Conservation (phyloP, 2,329 filamentous ascomycete genomes). For the Fusarium haematococcum region DNA sequence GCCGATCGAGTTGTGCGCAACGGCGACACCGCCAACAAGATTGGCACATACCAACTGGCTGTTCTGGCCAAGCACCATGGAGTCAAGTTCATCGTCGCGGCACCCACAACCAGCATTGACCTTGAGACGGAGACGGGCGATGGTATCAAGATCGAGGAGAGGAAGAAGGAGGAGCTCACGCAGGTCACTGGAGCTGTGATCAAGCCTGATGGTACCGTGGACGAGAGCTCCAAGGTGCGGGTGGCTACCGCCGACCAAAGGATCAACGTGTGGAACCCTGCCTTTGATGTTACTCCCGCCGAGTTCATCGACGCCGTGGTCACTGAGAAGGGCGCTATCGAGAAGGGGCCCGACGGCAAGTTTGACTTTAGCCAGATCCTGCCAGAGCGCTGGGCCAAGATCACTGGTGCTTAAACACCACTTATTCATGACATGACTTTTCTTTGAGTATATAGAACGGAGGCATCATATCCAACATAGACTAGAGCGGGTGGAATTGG, state of each 20-base stretch:
- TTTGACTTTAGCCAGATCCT: conserved; percentile 74
- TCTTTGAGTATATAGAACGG: neutral
- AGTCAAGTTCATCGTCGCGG: conserved; percentile 94
- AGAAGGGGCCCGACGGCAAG: conserved; percentile 76
- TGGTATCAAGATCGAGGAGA: conserved; percentile 91
- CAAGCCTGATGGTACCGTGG: conserved; percentile 70
- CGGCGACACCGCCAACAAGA: conserved; percentile 98
- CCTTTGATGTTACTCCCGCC: conserved; percentile 94
- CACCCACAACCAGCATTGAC: conserved; percentile 94
- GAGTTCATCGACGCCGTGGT: conserved; percentile 92
- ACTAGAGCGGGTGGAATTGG: conserved; percentile 26
- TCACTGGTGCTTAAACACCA: conserved; percentile 38
- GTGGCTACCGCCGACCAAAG: conserved; percentile 83
- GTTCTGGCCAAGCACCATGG: conserved; percentile 91
- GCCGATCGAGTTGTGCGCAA: conserved; percentile 96
- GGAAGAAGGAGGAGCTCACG: conserved; percentile 84
- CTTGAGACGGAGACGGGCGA: conserved; percentile 80
- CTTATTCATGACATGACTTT: conserved; percentile 14
- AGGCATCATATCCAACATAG: conserved; percentile 39
- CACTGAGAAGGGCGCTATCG: conserved; percentile 89
- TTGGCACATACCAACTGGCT: conserved; percentile 92
- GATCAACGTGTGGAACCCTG: conserved; percentile 94
- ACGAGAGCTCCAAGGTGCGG: conserved; percentile 72
- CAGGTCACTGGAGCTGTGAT: conserved; percentile 83
- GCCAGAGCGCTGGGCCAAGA: conserved; percentile 64